Base-by-base conservation (phyloP, 768 basidiomycete genomes). In the Leccinum imitatum region DNA sequence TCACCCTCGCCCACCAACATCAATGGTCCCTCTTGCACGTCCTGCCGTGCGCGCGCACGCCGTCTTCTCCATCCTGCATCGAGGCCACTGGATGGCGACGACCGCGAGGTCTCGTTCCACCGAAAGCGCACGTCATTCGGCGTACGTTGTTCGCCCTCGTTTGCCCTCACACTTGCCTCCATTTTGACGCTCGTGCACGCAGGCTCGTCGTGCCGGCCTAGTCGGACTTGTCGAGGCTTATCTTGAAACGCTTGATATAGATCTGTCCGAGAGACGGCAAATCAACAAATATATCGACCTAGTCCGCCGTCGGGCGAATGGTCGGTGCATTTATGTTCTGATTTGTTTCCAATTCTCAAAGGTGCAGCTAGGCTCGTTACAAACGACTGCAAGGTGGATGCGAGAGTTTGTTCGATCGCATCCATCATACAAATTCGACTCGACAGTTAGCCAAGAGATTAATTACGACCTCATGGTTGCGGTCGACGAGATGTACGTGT, bases 381-480 rank as follows among this genome's bases (percentile, higher is more conserved):
- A 85, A 71, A 98, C 97, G 0, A 85, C 93, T 7, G 97, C 97
- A 11, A 85, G 87, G 4, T 99, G 94, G 94, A 95, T 97, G 58
- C 84, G 97, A 37, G 82, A 90, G 51, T 98, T 98, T 75, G 90
- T 99, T 47, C 85, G 87, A 25, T 82, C 87, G 2, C 97, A 99
- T 73, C 92, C 95, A 8, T 82, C 78, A n/a, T 99, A 99, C 78
- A 88, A 90, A 73, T 82, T 85, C 53, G 94, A 99, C 76, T 96
- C 94, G n/a, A 89, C 90, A 54, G 93, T 99, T 19, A 89, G 81
- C 54, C 83, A 92, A 67, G 87, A 90, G 75, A 93, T 98, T 69
- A 97, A 95, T 69, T 97, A 95, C 70, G 97, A 99, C 75, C 82
- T 99, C 27, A 79, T 97, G 70, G 80, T 86, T 50, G 91, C 93